Evolutionary conservation across 1,284 basidiomycete species (phyloP).

Genomic region (Rhodotorula sp.): DNA sequence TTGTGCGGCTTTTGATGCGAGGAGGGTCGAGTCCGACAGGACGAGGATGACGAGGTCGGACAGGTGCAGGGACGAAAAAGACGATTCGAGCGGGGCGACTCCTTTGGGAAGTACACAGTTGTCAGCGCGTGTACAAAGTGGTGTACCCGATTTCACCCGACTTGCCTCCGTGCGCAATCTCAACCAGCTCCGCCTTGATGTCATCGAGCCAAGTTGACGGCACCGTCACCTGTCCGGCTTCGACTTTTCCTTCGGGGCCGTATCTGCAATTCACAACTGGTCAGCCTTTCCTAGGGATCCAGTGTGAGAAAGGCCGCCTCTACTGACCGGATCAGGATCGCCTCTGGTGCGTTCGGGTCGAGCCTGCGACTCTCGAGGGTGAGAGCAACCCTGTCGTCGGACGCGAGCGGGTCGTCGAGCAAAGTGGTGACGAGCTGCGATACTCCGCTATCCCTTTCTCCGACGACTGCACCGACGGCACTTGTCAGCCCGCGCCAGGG

Average conservation of each 20-base stretch:
- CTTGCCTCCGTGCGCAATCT: conserved; percentile 32
- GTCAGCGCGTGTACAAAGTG: background rate
- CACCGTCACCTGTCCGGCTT: conserved; percentile 5
- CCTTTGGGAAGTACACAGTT: background rate
- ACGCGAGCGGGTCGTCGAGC: conserved; percentile 38
- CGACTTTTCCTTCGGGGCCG: background rate
- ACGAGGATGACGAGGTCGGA: conserved; percentile 38
- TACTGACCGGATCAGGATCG: conserved; percentile 6
- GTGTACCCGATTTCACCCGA: background rate
- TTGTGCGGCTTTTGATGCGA: conserved; percentile 9
- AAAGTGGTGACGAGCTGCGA: conserved; percentile 19
- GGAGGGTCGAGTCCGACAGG: conserved; percentile 23
- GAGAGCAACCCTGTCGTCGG: conserved; percentile 22
- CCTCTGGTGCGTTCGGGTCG: conserved; percentile 9
- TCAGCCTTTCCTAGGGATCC: background rate
- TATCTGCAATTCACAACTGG: conserved; percentile 7
- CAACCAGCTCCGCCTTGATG: conserved; percentile 23
- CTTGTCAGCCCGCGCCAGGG: background rate
- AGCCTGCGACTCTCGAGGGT: conserved; percentile 29
- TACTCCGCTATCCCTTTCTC: conserved; percentile 18
- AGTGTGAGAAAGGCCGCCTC: background rate
- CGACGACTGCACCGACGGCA: conserved; percentile 19
- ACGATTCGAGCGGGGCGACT: conserved; percentile 27
- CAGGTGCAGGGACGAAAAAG: conserved; percentile 28
- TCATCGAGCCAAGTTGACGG: conserved; percentile 30